These are phyloP conservation scores for Pleoardoris graminearum DNA, from an alignment of 2,329 filamentous ascomycete species.

Conservation along the genomic window DNA sequence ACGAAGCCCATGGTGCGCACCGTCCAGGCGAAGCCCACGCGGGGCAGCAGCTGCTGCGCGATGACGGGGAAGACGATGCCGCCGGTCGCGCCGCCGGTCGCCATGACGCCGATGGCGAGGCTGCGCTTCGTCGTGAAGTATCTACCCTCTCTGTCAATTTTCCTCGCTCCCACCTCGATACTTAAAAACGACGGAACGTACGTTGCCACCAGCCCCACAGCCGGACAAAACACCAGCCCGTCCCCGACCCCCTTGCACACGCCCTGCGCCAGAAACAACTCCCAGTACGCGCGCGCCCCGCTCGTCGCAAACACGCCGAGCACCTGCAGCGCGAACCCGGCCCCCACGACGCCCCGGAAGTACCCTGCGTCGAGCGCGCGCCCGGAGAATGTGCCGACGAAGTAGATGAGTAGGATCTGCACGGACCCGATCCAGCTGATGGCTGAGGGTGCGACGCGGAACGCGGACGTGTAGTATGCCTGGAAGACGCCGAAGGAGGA, in stretches of 20 bases:
- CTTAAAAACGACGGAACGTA: not conserved
- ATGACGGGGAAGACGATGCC: constrained; percentile 54
- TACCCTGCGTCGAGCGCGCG: constrained; percentile 13
- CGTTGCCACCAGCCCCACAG: constrained; percentile 41
- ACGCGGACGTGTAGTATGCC: constrained; percentile 26
- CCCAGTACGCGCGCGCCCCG: constrained; percentile 44
- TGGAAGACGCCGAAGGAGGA: constrained; percentile 35
- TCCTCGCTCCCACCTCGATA: not conserved
- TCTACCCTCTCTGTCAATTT: not conserved
- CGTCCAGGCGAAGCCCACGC: constrained; percentile 7
- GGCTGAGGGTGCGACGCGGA: constrained; percentile 9
- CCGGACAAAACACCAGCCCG: constrained; percentile 25
- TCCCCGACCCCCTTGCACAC: constrained; percentile 24
- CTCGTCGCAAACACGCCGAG: constrained; percentile 11
- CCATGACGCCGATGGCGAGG: constrained; percentile 60
- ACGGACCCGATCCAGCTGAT: constrained; percentile 19
- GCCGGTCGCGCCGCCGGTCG: constrained; percentile 53
- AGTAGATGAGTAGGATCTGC: constrained; percentile 17
- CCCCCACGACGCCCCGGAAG: constrained; percentile 1
- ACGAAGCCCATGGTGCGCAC: constrained; percentile 38
- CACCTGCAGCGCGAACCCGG: constrained; percentile 24
- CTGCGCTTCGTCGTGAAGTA: constrained; percentile 59
- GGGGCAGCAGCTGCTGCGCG: constrained; percentile 48
- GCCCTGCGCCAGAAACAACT: constrained; percentile 31
- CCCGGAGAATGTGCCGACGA: constrained; percentile 16